These are phyloP conservation scores for Verticillium longisporum DNA, from an alignment of 2,329 filamentous ascomycete species.

Conservation along the genomic window DNA sequence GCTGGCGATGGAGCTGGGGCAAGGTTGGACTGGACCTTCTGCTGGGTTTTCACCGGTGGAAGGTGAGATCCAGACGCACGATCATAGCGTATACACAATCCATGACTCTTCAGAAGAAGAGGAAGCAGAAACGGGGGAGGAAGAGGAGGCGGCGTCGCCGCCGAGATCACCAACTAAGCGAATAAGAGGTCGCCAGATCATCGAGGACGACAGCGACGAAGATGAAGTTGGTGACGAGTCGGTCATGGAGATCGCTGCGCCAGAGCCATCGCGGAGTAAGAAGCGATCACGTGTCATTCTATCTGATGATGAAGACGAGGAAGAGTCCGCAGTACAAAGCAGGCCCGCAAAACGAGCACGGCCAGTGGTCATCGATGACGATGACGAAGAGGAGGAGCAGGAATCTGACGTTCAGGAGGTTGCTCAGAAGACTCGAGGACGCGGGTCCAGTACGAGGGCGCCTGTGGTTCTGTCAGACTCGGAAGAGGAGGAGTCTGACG, in stretches of 20 bases:
- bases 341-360: background rate
- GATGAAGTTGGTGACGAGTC: background rate
- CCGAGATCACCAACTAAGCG: background rate
- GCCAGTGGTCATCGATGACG: background rate
- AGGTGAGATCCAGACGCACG: background rate
- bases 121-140: background rate
- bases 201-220: slow-evolving; percentile 1
- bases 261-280: background rate
- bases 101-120: background rate
- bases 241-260: background rate
- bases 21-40: slow-evolving; percentile 1
- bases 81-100: background rate
- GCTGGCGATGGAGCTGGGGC: background rate
- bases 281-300: background rate
- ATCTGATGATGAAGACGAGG: background rate
- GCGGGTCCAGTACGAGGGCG: background rate
- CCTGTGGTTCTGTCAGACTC: background rate
- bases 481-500: slow-evolving; percentile 6
- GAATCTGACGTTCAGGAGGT: background rate
- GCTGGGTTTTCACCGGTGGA: background rate
- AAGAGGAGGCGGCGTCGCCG: background rate
- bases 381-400: slow-evolving; percentile 3
- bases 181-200: background rate
- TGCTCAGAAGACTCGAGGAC: background rate
- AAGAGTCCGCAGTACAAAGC: background rate